A percentile compares a stretch with the other conserved stretches of the same genome.
phyloP scores from a whole-genome alignment of 352 stramenopile species.

The Elongisporangium senticosum region DNA sequence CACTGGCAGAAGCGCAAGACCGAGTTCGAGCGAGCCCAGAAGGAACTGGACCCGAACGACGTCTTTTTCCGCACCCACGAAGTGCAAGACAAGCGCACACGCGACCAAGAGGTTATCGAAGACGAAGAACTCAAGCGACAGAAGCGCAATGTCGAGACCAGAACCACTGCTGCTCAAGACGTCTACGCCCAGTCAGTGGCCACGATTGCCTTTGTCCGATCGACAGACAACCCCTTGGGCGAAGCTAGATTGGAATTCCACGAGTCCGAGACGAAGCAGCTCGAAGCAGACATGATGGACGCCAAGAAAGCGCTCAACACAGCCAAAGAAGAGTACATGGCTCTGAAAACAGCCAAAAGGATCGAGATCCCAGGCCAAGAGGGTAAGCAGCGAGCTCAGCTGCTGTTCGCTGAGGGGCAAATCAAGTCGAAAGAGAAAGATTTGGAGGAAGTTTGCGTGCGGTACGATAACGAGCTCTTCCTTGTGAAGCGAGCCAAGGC shows the following conservation, averaged over 20 bases:
- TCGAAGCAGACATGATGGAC: slow-evolving; percentile 37
- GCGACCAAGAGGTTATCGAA: slow-evolving; percentile 46
- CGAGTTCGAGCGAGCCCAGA: slow-evolving; percentile 61
- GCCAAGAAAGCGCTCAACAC: slow-evolving; percentile 36
- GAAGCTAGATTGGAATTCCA: slow-evolving; percentile 58
- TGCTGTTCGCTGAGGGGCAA: slow-evolving; percentile 71
- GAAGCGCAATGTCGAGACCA: slow-evolving; percentile 27
- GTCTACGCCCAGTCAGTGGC: slow-evolving; percentile 26
- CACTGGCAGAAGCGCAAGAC: slow-evolving; percentile 55
- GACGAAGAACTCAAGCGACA: slow-evolving; percentile 46
- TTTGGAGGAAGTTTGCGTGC: slow-evolving; percentile 36
- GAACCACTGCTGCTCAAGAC: slow-evolving; percentile 37
- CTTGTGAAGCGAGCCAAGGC: slow-evolving; percentile 56
- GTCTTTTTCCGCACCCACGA: slow-evolving; percentile 74
- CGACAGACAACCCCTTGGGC: slow-evolving; percentile 37
- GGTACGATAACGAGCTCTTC: slow-evolving; percentile 73
- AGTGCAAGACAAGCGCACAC: slow-evolving; percentile 49
- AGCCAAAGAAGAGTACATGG: slow-evolving; percentile 66
- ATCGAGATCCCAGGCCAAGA: slow-evolving; percentile 39
- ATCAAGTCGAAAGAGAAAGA: slow-evolving; percentile 58
- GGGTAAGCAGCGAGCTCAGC: slow-evolving; percentile 49
- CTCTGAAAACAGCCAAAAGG: slow-evolving; percentile 39
- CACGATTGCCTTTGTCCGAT: slow-evolving; percentile 33
- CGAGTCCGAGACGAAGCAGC: slow-evolving; percentile 39
- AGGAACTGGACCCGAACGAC: slow-evolving; percentile 70